A percentile compares a stretch with the other conserved stretches of the same genome.
phyloP scores from a whole-genome alignment of 148 eudicot genomes.

The Rhododendron simsii region DNA sequence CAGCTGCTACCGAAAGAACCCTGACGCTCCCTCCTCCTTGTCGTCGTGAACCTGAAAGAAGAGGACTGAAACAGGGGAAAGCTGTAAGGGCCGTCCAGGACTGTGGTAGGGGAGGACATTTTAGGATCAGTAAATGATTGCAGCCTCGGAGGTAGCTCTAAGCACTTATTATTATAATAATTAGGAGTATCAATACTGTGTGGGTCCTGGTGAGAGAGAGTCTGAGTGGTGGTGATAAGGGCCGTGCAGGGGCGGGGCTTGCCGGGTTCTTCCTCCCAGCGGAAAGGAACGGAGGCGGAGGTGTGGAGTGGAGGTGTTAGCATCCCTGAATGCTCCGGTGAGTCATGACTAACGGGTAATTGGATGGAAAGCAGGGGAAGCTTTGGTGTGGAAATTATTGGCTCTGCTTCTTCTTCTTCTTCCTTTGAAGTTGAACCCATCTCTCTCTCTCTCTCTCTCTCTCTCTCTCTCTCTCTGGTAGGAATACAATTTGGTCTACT shows the following conservation, averaged over 20 bases:
- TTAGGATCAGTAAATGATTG: conserved; percentile 6
- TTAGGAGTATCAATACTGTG: background rate
- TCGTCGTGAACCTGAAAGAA: conserved; percentile 46
- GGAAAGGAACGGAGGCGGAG: conserved; percentile 65
- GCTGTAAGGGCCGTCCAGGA: conserved; percentile 46
- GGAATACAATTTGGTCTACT: background rate
- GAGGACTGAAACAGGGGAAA: conserved; percentile 26
- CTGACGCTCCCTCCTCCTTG: conserved; percentile 13
- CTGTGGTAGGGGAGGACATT: conserved; percentile 64
- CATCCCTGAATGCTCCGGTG: conserved; percentile 31
- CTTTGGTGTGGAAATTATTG: conserved; percentile 13
- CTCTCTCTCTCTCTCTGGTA: background rate
- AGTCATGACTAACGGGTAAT: background rate
- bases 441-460: background rate
- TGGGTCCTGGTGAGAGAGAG: background rate
- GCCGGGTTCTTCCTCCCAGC: conserved; percentile 85
- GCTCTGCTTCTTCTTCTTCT: conserved; percentile 9
- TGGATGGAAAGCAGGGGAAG: conserved; percentile 32
- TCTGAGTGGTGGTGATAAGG: background rate
- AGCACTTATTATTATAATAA: conserved; percentile 2
- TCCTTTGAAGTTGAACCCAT: conserved; percentile 34
- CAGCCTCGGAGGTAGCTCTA: conserved; percentile 64
- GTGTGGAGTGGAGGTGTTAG: conserved; percentile 55
- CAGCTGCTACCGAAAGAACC: conserved; percentile 36
- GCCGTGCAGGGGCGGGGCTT: conserved; percentile 57